These are phyloP conservation scores for Rhizopus microsporus DNA, from an alignment of 371 early-diverging fungal species.

Conservation along the genomic window DNA sequence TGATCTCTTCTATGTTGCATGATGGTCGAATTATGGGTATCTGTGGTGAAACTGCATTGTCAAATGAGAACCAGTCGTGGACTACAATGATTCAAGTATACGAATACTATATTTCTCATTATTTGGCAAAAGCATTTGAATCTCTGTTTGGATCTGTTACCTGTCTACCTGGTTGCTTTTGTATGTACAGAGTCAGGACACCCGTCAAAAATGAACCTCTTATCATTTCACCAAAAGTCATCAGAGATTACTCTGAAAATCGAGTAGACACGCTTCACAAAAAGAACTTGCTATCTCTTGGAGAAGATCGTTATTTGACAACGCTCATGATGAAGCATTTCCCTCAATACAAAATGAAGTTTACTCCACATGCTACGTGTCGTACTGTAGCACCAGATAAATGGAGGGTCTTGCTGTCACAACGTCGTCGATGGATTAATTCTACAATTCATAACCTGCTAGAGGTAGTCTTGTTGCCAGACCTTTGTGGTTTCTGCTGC, in stretches of 20 bases:
- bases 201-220: conserved; percentile 84
- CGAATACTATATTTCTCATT: conserved; percentile 98
- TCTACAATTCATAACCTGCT: conserved; percentile 94
- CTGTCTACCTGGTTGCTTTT: conserved; percentile 96
- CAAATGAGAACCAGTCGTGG: conserved; percentile 87
- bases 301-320: conserved; percentile 92
- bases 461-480: conserved; percentile 80
- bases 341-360: conserved; percentile 94
- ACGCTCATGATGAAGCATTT: conserved; percentile 98
- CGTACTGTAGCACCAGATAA: conserved; percentile 91
- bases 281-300: conserved; percentile 84
- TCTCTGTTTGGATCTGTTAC: conserved; percentile 97
- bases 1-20: conserved; percentile 82
- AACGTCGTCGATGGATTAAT: conserved; percentile 92
- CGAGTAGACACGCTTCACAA: conserved; percentile 97
- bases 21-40: conserved; percentile 86
- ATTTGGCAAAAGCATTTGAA: conserved; percentile 98
- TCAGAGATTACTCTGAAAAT: conserved; percentile 95
- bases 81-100: conserved; percentile 99
- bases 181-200: conserved; percentile 90
- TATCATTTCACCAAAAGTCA: conserved; percentile 84
- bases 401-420: conserved; percentile 83
- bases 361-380: conserved; percentile 91
- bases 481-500: conserved; percentile 93
- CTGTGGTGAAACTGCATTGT: conserved; percentile 91